Percentiles rank a stretch among this genome's conserved stretches.
Evolutionary conservation across 257 asterid species (phyloP).

Genomic region (Solanum sparsipilum): DNA sequence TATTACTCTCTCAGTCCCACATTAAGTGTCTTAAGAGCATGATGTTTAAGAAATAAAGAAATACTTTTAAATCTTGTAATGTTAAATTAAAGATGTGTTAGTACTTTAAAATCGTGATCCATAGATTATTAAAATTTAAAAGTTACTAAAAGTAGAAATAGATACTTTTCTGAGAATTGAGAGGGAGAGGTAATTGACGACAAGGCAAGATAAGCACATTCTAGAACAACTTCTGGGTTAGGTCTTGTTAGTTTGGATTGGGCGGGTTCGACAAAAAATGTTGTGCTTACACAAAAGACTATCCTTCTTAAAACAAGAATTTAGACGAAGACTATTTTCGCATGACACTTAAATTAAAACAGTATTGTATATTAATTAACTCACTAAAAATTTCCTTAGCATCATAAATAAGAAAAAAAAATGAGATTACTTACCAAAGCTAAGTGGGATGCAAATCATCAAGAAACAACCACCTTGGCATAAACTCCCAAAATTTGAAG

Average conservation of each 20-base stretch:
- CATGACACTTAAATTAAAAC: not conserved
- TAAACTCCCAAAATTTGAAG: constrained; percentile 12
- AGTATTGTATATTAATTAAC: not conserved
- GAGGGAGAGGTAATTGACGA: not conserved
- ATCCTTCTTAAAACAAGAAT: no score
- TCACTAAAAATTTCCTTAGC: not conserved
- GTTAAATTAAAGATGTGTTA: not conserved
- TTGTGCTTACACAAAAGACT: not conserved
- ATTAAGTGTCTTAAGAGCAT: not conserved
- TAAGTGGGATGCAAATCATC: constrained; percentile 13
- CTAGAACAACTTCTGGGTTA: not conserved
- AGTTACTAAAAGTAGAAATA: not conserved
- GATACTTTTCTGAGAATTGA: not conserved
- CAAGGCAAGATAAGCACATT: not conserved
- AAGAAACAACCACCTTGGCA: constrained; percentile 43
- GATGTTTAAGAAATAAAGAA: not conserved
- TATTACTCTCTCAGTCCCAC: not conserved
- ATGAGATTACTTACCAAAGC: constrained; percentile 13
- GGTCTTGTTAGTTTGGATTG: not conserved
- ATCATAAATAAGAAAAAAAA: not conserved
- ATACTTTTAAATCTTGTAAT: not conserved
- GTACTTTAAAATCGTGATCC: not conserved
- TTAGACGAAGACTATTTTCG: not conserved
- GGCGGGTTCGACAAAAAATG: not conserved
- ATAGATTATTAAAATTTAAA: not conserved